Base-by-base conservation (phyloP, 345 rosid genomes). In the Hibiscus mutabilis region DNA sequence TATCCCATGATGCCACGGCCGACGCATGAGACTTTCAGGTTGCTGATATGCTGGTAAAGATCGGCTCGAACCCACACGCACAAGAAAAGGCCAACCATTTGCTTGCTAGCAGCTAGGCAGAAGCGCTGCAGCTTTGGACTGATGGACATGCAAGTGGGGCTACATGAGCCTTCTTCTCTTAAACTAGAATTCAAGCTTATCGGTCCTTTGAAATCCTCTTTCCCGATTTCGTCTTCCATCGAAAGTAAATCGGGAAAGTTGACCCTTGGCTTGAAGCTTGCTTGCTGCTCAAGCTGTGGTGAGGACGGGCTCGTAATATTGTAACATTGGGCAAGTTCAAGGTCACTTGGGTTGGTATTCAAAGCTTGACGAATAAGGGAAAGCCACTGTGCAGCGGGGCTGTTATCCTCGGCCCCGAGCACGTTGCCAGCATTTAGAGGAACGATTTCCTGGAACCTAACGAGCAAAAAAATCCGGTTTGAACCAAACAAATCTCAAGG, bases 1-100 rank as follows among this genome's bases (percentile, higher is more conserved):
- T 86, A 91, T 16, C 97, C 97, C 98, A 94, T 91, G 68, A 94
- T 84, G 56, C 98, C 98, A 72, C 97, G 89, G 15, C 97, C 98
- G 42, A 94, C 95, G 14, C 95, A 87, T 0, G 98, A 91, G 64
- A 94, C 97, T 84, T 87, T 90, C 73, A 91, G 73, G 59, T 82
- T 87, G 65, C 80, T 82, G 1, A 91, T 82, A 58, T 84, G 86
- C 66, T 78, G 81, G 19, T 73, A 76, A 3, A 94, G 87, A 73
- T 86, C 93, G 11, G 82, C 82, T 73, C 91, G 82, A 74, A 90
- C 86, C 97, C 97, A 94, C 13, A 94, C 91, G 60, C 96, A 89
- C 60, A 94, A 57, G 78, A 91, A 91, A 52, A 94, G 80, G 33
- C 98, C 98, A 24, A 94, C 98, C 98, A 94, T 94, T 76, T 91